phyloP scores from a whole-genome alignment of 306 rosid genomes.

The Neltuma alba region DNA sequence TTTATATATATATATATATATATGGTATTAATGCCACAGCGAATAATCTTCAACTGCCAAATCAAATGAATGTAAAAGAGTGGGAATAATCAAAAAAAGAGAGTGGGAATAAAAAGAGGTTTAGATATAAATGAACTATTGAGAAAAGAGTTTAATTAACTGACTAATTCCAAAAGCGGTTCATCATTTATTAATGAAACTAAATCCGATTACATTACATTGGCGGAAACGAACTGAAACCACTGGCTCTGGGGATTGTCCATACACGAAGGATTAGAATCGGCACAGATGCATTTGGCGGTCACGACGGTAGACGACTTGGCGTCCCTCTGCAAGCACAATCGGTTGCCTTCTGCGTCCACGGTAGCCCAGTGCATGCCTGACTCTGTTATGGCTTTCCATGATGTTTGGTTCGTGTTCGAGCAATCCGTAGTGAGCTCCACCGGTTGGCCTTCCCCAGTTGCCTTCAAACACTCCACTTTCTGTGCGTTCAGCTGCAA shows the following conservation, averaged over 20 bases:
- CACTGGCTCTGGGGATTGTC: conserved; percentile 37
- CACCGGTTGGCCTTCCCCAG: conserved; percentile 13
- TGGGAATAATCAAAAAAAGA: too few species aligned
- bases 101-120: too few species aligned
- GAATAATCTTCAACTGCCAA: too few species aligned
- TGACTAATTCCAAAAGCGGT: background rate
- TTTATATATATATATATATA: too few species aligned
- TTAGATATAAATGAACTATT: too few species aligned
- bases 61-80: too few species aligned
- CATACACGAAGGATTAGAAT: conserved; percentile 15
- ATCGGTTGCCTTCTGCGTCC: background rate
- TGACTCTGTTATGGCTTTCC: conserved; percentile 22
- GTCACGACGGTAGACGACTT: conserved; percentile 22
- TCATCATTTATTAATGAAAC: background rate
- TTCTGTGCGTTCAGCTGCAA: background rate
- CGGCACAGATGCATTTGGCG: conserved; percentile 35
- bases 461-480: conserved; percentile 26
- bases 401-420: conserved; percentile 19
- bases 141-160: too few species aligned
- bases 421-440: conserved; percentile 18
- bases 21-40: too few species aligned
- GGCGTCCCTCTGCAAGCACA: conserved; percentile 21
- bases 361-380: conserved; percentile 35
- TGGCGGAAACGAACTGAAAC: conserved; percentile 40
- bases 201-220: background rate